Evolutionary conservation across 371 early-diverging fungal genomes (phyloP).

Genomic region (Ordospora pajunii): DNA sequence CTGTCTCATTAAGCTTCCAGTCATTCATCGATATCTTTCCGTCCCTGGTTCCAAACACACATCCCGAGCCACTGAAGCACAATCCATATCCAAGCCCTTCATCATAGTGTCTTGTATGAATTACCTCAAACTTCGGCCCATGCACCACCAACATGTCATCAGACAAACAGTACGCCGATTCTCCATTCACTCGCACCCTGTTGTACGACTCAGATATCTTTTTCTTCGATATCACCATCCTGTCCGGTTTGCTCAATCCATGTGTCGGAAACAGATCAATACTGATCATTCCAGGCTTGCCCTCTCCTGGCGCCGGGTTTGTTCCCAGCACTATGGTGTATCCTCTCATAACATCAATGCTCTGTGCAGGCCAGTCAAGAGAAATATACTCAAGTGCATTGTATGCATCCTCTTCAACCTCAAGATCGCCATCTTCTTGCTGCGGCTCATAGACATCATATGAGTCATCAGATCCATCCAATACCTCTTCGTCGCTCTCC

Average conservation of each 20-base stretch:
- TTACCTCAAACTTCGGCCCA: conserved; percentile 10
- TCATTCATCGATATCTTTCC: conserved; percentile 6
- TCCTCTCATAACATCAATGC: conserved; percentile 11
- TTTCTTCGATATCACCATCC: conserved; percentile 7
- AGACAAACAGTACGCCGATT: conserved; percentile 16
- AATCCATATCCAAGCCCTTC: conserved; percentile 44
- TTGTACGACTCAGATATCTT: conserved; percentile 19
- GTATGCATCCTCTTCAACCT: conserved; percentile 50
- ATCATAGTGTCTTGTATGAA: not conserved
- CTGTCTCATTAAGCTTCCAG: not conserved
- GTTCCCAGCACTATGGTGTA: conserved; percentile 35
- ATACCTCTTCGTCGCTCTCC: not conserved
- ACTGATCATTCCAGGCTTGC: not conserved
- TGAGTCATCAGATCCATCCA: conserved; percentile 15
- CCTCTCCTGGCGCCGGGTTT: conserved; percentile 33
- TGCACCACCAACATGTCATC: conserved; percentile 36
- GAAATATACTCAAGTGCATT: conserved; percentile 38
- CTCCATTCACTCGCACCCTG: conserved; percentile 34
- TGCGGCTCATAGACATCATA: conserved; percentile 30
- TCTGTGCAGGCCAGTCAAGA: conserved; percentile 57
- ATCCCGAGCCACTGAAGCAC: not conserved
- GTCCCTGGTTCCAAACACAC: conserved; percentile 2
- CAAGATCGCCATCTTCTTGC: conserved; percentile 15
- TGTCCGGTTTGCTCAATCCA: not conserved
- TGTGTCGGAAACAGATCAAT: conserved; percentile 21